phyloP scores from a whole-genome alignment of 2,329 filamentous ascomycete genomes.

The Fusarium sp. region DNA sequence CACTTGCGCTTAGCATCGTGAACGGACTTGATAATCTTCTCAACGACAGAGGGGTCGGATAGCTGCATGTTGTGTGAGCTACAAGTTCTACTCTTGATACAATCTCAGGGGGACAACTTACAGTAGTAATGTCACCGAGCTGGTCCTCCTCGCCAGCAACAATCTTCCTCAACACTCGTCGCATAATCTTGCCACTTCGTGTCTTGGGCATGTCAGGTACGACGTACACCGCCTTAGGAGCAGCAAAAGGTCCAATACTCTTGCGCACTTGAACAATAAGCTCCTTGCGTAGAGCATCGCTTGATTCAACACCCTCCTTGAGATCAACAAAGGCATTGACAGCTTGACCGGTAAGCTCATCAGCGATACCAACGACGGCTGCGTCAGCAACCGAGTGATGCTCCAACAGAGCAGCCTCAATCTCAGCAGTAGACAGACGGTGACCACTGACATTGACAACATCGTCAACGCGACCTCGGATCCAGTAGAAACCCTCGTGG shows the following conservation, averaged over 20 bases:
- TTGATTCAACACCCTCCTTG: slow-evolving; percentile 83
- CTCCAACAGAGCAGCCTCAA: slow-evolving; percentile 95
- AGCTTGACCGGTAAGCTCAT: slow-evolving; percentile 95
- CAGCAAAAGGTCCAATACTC: slow-evolving; percentile 96
- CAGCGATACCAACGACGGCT: slow-evolving; percentile 90
- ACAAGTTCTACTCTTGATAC: neutral
- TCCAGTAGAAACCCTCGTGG: slow-evolving; percentile 99
- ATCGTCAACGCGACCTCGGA: slow-evolving; percentile 96
- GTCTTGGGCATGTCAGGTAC: slow-evolving; percentile 98
- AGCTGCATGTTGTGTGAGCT: slow-evolving; percentile 64
- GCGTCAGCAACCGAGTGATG: slow-evolving; percentile 91
- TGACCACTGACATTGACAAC: slow-evolving; percentile 98
- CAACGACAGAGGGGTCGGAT: slow-evolving; percentile 88
- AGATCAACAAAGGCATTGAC: slow-evolving; percentile 97
- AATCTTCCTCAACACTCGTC: slow-evolving; percentile 96
- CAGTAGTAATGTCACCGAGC: slow-evolving; percentile 90
- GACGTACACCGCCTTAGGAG: slow-evolving; percentile 91
- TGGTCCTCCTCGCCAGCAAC: slow-evolving; percentile 97
- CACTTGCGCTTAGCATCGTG: slow-evolving; percentile 70
- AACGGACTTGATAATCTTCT: slow-evolving; percentile 87
- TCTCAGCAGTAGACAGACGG: slow-evolving; percentile 95
- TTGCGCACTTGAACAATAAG: slow-evolving; percentile 94
- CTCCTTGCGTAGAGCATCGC: slow-evolving; percentile 89
- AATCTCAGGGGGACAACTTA: slow-evolving; percentile 59
- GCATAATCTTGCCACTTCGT: slow-evolving; percentile 98